Evolutionary conservation across 1,139 yeast genomes (phyloP), one percentile per base, ranked within the genome.

Genomic region (Hyphopichia wangnamkhiaoensis): DNA sequence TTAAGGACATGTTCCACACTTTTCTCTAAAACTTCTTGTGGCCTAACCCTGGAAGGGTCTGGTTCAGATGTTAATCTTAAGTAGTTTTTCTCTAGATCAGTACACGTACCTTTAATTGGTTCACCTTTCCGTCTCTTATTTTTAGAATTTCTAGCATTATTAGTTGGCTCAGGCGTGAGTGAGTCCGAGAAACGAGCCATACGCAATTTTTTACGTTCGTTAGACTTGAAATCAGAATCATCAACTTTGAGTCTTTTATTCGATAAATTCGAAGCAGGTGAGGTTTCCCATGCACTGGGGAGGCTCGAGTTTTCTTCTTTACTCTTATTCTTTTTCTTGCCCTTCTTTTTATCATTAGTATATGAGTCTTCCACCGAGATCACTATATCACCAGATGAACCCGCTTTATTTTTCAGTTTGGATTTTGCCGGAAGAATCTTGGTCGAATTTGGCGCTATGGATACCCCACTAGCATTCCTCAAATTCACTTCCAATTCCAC

Each of bases 31-130:
- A 89, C 70, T 1, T 54, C 55, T 37, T 79, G 69, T 0, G 98
- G 97, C 34, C 98, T 73, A 3, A 93, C 97, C 23, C 74, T 65
- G 1, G 78, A 76, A 0, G 98, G 96, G 47, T 88, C 89, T 0
- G 98, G 97, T 34, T 84, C 97, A 1, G 96, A 87, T 0, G 98
- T 93, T 43, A 93, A 67, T 46, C 98, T 72, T 26, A 89, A 66
- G 56, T 89, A 93, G 37, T 77, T 69, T 58, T 93, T 93, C 49
- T 91, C 97, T 25, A 93, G 57, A 2, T 58, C 68, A 31, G 72
- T 71, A 51, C 85, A 76, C 3, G 76, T 70, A 0, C 98, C 98
- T 4, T 84, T 74, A 5, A 91, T 66, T 1, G 59, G 58, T 31
- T 47, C 43, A 15, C 51, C 37, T 4, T 25, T 25, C 12, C 17